Evolutionary conservation across 2,329 filamentous ascomycete species (phyloP), one percentile per base, ranked within the genome.

Genomic region (Colletotrichum orchidophilum): DNA sequence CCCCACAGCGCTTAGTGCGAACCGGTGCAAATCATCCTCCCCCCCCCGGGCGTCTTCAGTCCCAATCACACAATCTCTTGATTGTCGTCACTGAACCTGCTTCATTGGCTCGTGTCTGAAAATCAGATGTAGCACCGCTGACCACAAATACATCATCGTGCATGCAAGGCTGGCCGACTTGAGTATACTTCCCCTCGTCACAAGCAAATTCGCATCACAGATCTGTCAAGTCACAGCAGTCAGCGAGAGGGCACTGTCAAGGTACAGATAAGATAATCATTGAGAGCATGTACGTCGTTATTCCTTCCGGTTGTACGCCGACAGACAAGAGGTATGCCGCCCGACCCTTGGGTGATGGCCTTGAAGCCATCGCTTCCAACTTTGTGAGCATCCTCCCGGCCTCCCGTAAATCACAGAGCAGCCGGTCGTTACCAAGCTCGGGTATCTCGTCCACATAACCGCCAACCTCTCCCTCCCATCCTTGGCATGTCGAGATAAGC

Each of bases 241-340:
- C 49, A 52, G n/a, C 21, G 26, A 52, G 49, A 52, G 49, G 26
- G 24, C 13, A 2, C 11, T 15, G 8, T 13, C 8, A 39, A 33
- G 24, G 35, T 15, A 13, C 2, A 5, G 46, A 52, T 21, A 46
- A 46, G 15, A 42, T 53, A 3, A 11, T 54, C 21, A 35, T 63
- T 54, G 24, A n/a, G 49, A 68, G 53, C 68, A 71, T 71, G 21
- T 68, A 52, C 58, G 21, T 71, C 68, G 58, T 63, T 67, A 68
- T 71, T 59, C 42, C 58, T 59, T 27, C 58, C 42, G 33, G 57
- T 53, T 68, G 58, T 71, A 46, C 58, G 64, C 64, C 63, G 59
- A 61, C 64, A 50, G 27, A 66, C 31, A 53, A 53, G 21, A 60
- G 61, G 63, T 66, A 50, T 66, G 49, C 63, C 63, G 54, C 54